These are phyloP conservation scores for Ophiostoma montium DNA, from an alignment of 2,329 filamentous ascomycete genomes.

Conservation along the genomic window DNA sequence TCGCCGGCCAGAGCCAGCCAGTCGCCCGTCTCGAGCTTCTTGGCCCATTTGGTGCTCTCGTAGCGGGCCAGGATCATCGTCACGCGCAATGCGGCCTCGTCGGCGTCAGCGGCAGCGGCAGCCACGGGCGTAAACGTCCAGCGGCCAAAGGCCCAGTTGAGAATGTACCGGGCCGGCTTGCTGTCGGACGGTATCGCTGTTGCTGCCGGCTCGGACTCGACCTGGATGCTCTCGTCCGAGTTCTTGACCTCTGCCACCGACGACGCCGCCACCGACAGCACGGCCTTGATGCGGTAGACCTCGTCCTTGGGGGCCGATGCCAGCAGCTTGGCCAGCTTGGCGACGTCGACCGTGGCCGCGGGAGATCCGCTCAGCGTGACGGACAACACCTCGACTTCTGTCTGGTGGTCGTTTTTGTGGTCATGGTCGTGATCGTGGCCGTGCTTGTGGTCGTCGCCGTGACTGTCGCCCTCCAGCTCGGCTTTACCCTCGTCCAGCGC, in stretches of 20 bases:
- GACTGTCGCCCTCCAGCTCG: constrained; percentile 18
- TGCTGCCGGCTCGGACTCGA: constrained; percentile 9
- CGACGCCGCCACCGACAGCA: constrained; percentile 31
- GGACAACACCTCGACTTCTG: constrained; percentile 85
- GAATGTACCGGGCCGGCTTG: constrained; percentile 52
- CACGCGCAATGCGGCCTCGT: constrained; percentile 46
- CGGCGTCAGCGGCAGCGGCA: constrained; percentile 30
- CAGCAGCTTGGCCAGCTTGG: constrained; percentile 54
- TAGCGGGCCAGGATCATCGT: constrained; percentile 62
- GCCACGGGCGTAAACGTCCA: constrained; percentile 69
- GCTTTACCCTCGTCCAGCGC: constrained; percentile 30
- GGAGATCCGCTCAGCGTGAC: constrained; percentile 43
- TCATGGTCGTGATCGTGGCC: constrained; percentile 31
- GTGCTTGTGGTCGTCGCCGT: constrained; percentile 24
- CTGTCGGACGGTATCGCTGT: neutral
- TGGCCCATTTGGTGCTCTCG: constrained; percentile 65
- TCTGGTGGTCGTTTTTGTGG: constrained; percentile 52
- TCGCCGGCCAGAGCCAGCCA: constrained; percentile 34
- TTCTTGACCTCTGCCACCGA: constrained; percentile 33
- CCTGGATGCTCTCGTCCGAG: constrained; percentile 21
- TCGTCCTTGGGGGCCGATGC: constrained; percentile 75
- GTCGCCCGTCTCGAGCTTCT: constrained; percentile 48
- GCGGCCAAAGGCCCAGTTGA: constrained; percentile 95
- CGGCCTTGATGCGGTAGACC: constrained; percentile 84
- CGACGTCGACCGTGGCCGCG: constrained; percentile 29